phyloP scores from a whole-genome alignment of 169 alveolate genomes.

The Plasmodium gonderi region DNA sequence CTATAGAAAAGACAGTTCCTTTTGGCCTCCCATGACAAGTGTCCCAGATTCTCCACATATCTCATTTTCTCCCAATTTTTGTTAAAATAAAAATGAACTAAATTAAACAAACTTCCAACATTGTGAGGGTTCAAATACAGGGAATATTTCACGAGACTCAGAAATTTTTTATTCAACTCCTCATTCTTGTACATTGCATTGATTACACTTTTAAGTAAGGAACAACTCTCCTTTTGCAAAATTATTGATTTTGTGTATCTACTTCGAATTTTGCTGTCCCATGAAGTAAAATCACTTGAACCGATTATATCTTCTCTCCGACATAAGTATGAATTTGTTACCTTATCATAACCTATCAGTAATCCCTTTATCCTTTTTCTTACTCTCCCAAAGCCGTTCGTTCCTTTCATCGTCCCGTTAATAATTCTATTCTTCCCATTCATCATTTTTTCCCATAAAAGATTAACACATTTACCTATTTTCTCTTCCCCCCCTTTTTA shows the following conservation, averaged over 20 bases:
- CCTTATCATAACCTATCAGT: neutral
- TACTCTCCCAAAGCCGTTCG: slow-evolving; percentile 9
- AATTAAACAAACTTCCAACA: slow-evolving; percentile 25
- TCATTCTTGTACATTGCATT: neutral
- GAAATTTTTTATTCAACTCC: neutral
- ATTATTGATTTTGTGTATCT: slow-evolving; percentile 17
- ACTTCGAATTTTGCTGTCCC: neutral
- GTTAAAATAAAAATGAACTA: slow-evolving; percentile 26
- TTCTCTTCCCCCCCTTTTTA: neutral
- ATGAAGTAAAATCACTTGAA: neutral
- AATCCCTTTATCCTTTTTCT: neutral
- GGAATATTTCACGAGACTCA: slow-evolving; percentile 15
- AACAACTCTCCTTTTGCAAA: slow-evolving; percentile 26
- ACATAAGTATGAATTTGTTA: neutral
- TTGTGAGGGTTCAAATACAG: slow-evolving; percentile 27
- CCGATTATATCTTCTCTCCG: neutral
- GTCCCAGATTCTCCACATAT: neutral
- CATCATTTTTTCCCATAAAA: neutral
- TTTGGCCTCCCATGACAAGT: neutral
- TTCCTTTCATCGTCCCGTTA: neutral
- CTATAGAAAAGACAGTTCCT: slow-evolving; percentile 11
- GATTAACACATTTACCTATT: neutral
- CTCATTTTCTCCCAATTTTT: neutral
- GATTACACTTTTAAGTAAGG: neutral
- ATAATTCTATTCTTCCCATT: neutral